phyloP scores from a whole-genome alignment of 257 asterid species.

The Scutellaria minor region DNA sequence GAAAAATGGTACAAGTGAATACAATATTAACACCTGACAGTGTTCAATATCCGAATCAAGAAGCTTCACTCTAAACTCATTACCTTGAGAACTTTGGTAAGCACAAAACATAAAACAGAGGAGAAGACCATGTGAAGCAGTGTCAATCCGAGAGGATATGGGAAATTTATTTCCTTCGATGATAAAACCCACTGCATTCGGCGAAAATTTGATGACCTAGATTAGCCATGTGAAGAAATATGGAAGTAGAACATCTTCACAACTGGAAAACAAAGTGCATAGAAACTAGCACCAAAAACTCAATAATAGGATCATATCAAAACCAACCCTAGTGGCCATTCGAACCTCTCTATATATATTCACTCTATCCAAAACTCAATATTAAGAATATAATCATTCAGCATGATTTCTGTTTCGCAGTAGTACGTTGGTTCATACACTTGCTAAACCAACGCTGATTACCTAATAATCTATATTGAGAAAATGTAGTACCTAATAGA shows the following conservation, averaged over 20 bases:
- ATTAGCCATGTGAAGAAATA: slow-evolving; percentile 32
- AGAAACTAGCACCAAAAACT: not conserved
- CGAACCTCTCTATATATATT: not conserved
- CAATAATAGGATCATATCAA: slow-evolving; percentile 2
- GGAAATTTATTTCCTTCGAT: slow-evolving; percentile 90
- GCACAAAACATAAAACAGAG: slow-evolving; percentile 78
- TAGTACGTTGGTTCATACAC: not conserved
- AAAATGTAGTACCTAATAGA: not conserved
- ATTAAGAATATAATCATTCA: slow-evolving; percentile 12
- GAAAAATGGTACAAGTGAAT: slow-evolving; percentile 34
- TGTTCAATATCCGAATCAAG: slow-evolving; percentile 17
- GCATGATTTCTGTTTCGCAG: not conserved
- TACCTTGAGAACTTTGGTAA: slow-evolving; percentile 94
- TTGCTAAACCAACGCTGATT: slow-evolving; percentile 2
- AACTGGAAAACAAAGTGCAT: not conserved
- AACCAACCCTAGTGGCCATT: slow-evolving; percentile 1
- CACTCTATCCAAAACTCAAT: not conserved
- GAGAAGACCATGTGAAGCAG: slow-evolving; percentile 98
- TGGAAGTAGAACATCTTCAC: slow-evolving; percentile 1
- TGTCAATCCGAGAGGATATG: slow-evolving; percentile 95
- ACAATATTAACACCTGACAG: slow-evolving; percentile 22
- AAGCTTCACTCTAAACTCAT: slow-evolving; percentile 24
- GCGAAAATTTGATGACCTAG: slow-evolving; percentile 25
- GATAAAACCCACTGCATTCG: slow-evolving; percentile 95
- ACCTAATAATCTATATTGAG: not conserved